phyloP scores from a whole-genome alignment of 78 protist genomes.

The Trichosphaerium sp. region DNA sequence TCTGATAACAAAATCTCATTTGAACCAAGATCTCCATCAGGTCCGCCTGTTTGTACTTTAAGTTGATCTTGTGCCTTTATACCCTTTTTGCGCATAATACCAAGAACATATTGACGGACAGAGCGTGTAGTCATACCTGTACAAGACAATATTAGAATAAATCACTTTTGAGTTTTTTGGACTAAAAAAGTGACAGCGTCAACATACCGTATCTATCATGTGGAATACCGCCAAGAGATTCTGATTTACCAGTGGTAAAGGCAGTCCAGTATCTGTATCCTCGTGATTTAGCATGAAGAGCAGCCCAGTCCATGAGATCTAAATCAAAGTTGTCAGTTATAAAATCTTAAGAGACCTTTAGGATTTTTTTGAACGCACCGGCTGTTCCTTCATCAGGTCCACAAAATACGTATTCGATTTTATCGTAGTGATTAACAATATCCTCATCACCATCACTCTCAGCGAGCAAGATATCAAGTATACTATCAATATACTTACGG shows the following conservation, averaged over 20 bases:
- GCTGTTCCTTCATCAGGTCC: conserved; percentile 72
- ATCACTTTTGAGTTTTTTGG: conserved; percentile 44
- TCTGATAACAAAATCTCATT: conserved; percentile 62
- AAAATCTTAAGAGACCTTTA: background rate
- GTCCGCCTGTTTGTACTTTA: conserved; percentile 85
- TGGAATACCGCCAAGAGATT: background rate
- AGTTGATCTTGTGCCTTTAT: conserved; percentile 31
- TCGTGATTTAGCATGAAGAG: conserved; percentile 8
- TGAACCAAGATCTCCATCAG: conserved; percentile 85
- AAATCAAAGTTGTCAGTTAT: background rate
- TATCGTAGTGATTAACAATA: background rate
- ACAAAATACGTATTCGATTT: conserved; percentile 38
- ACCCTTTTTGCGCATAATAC: conserved; percentile 18
- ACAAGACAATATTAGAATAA: conserved; percentile 71
- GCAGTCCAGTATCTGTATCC: conserved; percentile 35
- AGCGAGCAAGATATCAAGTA: conserved; percentile 8
- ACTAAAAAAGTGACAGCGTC: conserved; percentile 18
- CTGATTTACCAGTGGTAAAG: conserved; percentile 50
- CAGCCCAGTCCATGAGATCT: conserved; percentile 37
- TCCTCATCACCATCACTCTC: background rate
- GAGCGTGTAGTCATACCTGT: conserved; percentile 84
- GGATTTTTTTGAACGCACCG: no score
- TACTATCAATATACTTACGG: conserved; percentile 45
- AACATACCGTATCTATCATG: conserved; percentile 15
- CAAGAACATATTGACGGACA: conserved; percentile 67